Evolutionary conservation across 495 filamentous ascomycete genomes (phyloP), one percentile per base, ranked within the genome.

Genomic region (Pseudoneurospora amorphoporcata): DNA sequence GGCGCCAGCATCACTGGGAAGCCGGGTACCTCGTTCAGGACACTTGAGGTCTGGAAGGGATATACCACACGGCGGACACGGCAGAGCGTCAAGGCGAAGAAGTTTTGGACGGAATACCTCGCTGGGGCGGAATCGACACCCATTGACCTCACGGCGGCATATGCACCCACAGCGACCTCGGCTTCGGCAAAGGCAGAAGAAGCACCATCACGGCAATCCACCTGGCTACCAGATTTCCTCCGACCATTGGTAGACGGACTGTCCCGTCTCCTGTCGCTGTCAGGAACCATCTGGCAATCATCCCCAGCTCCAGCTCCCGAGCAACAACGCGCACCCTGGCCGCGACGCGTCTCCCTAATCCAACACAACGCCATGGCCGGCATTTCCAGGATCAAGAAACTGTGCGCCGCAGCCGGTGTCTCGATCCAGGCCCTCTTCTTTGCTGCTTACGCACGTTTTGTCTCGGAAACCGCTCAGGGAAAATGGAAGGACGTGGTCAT

Each of bases 31-130:
- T 35, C 29, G 0, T 23, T 23, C 14, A 35, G 35, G 12, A 10
- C 37, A 8, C 8, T 70, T 14, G 12, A 38, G 12, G 61, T 41
- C 58, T 83, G 81, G 81, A 76, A 58, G 42, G 32, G 69, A 8
- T 79, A 76, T 32, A 71, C 70, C 23, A 71, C 32, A 0, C 78
- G 75, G 10, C 47, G 2, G 43, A 74, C 3, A 71, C 8, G 38
- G 69, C 38, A 70, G 58, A 8, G 71, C 72, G 8, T 78, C 78
- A 29, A 76, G 76, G 47, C 68, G 76, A 47, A 69, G 47, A 9
- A 71, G 29, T 91, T 91, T 79, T 91, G 90, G 90, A 83, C 75
- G 3, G 73, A 75, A 6, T 90, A 91, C 75, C 82, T 90, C 40
- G 65, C 68, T 17, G 77, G 74, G 4, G 73, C 40, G 0, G 19